A percentile compares a stretch with the other conserved stretches of the same genome.
Conservation (phyloP, 2,329 filamentous ascomycete genomes). For the Xylariaceae sp. region DNA sequence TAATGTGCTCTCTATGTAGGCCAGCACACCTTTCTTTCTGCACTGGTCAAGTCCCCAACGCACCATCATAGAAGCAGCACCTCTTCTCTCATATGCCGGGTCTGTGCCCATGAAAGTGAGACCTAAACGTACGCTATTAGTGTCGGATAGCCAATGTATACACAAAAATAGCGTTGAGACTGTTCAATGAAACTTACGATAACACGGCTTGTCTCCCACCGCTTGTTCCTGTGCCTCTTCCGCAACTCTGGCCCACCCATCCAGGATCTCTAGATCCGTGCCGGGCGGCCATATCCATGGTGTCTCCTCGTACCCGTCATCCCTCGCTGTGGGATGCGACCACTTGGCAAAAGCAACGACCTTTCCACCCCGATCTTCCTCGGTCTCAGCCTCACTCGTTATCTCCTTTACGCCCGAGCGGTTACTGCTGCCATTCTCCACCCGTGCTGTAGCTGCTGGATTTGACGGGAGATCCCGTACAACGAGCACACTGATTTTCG, state of each 20-base stretch:
- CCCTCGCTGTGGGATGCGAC: slow-evolving; percentile 26
- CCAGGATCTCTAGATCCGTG: slow-evolving; percentile 27
- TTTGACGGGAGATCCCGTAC: slow-evolving; percentile 13
- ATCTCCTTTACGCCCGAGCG: neutral
- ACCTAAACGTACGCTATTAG: slow-evolving; percentile 11
- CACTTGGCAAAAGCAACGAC: slow-evolving; percentile 38
- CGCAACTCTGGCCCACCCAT: slow-evolving; percentile 24
- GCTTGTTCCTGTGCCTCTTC: slow-evolving; percentile 24
- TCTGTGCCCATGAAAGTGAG: slow-evolving; percentile 38
- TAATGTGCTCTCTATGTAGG: slow-evolving; percentile 37
- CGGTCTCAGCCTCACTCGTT: neutral
- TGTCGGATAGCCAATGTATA: neutral
- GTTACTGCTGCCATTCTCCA: neutral
- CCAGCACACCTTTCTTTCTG: slow-evolving; percentile 4
- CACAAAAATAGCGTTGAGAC: neutral
- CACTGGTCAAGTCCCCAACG: slow-evolving; percentile 33
- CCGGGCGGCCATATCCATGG: slow-evolving; percentile 36
- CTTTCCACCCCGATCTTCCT: neutral
- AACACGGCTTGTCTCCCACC: slow-evolving; percentile 28
- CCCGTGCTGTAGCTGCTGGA: neutral
- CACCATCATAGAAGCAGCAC: slow-evolving; percentile 34
- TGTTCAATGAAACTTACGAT: slow-evolving; percentile 29
- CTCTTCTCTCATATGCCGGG: slow-evolving; percentile 25
- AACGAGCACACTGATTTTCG: slow-evolving; percentile 32
- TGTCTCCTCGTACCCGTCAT: slow-evolving; percentile 29